Conservation (phyloP, 1,139 yeast species). For the Zygoascus sp. region DNA sequence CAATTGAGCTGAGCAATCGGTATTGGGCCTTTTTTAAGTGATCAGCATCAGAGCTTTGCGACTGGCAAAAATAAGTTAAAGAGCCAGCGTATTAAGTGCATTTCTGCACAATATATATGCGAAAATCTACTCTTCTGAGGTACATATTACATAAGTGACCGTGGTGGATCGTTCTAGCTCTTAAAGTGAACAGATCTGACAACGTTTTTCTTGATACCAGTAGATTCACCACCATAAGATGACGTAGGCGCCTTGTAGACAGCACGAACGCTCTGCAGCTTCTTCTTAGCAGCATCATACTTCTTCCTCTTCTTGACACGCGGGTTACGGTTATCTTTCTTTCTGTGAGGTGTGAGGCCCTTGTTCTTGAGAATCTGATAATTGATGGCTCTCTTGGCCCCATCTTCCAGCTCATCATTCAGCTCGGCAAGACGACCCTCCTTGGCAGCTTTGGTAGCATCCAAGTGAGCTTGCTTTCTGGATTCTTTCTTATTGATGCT, state of each 20-base stretch:
- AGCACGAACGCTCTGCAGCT: slow-evolving; percentile 82
- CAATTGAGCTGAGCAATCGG: too few relatives aligned
- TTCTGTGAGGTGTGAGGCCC: slow-evolving; percentile 89
- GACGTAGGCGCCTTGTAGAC: slow-evolving; percentile 78
- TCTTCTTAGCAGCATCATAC: slow-evolving; percentile 93
- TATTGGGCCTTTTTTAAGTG: too few relatives aligned
- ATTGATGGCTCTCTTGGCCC: slow-evolving; percentile 92
- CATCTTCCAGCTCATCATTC: slow-evolving; percentile 58
- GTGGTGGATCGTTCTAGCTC: slow-evolving; percentile 8
- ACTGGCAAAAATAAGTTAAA: too few relatives aligned
- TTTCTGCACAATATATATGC: too few relatives aligned
- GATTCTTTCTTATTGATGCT: slow-evolving; percentile 47
- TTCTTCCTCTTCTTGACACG: slow-evolving; percentile 98
- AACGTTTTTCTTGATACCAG: slow-evolving; percentile 94
- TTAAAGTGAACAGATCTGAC: slow-evolving; percentile 76
- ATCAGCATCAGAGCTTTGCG: too few relatives aligned
- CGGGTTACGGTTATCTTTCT: slow-evolving; percentile 90
- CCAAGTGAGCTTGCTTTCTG: slow-evolving; percentile 62
- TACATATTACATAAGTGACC: neutral
- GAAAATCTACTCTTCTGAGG: neutral
- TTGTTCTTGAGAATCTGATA: slow-evolving; percentile 91
- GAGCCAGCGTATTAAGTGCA: too few relatives aligned
- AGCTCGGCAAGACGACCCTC: slow-evolving; percentile 77
- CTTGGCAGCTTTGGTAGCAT: slow-evolving; percentile 74
- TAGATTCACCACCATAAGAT: slow-evolving; percentile 88